phyloP scores from a whole-genome alignment of 495 filamentous ascomycete species.

The Glonium stellatum region DNA sequence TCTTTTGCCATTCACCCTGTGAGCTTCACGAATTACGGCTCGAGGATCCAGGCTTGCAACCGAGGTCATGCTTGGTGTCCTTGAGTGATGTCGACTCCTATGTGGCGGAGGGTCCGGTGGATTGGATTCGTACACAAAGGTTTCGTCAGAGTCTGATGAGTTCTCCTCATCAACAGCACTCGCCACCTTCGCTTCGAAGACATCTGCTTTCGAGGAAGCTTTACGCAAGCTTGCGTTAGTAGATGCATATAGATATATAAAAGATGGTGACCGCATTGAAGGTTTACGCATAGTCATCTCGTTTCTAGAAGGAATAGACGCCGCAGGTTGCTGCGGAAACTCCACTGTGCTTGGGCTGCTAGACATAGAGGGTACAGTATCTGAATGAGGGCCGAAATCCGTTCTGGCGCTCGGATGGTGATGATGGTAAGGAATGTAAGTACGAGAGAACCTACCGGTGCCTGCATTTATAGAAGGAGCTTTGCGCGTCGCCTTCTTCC shows the following conservation, averaged over 20 bases:
- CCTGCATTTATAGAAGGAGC: constrained; percentile 61
- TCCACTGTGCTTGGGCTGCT: constrained; percentile 22
- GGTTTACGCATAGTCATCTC: constrained; percentile 12
- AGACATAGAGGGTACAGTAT: constrained; percentile 7
- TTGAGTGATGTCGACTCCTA: constrained; percentile 80
- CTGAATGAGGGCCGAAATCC: constrained; percentile 5
- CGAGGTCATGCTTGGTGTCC: constrained; percentile 91
- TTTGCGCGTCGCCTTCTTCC: constrained; percentile 70
- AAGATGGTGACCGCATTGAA: constrained; percentile 15
- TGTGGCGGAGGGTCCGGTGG: constrained; percentile 71
- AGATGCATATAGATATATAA: constrained; percentile 22
- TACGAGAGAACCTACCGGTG: constrained; percentile 54
- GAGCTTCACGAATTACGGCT: constrained; percentile 54
- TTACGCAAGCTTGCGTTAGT: constrained; percentile 30
- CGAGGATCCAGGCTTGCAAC: constrained; percentile 75
- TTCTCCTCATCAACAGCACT: constrained; percentile 88
- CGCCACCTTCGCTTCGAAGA: constrained; percentile 94
- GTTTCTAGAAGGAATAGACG: constrained; percentile 11
- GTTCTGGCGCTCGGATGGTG: constrained; percentile 17
- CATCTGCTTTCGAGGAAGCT: constrained; percentile 94
- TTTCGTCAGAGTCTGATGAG: constrained; percentile 95
- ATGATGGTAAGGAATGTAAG: constrained; percentile 22
- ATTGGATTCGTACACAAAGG: constrained; percentile 98
- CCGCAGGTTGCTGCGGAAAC: constrained; percentile 13
- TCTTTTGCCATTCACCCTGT: constrained; percentile 71